Evolutionary conservation across 352 stramenopile genomes (phyloP).

Genomic region (Blastocystis sp.): DNA sequence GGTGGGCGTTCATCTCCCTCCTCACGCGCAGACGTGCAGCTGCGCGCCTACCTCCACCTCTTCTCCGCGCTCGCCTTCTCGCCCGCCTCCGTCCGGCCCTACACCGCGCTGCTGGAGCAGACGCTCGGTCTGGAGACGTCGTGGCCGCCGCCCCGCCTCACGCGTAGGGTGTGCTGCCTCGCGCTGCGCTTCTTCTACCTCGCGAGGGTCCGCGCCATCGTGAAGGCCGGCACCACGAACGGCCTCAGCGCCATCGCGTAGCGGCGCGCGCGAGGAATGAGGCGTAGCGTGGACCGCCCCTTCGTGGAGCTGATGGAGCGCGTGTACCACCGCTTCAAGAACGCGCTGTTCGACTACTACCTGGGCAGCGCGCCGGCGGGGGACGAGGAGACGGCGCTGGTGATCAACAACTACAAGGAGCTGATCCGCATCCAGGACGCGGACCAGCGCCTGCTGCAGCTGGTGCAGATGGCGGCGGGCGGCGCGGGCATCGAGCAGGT

Average conservation of each 20-base stretch:
- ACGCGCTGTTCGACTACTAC: constrained; percentile 43
- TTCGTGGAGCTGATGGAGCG: constrained; percentile 2
- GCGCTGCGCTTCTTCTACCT: constrained; percentile 57
- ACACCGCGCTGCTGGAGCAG: constrained; percentile 13
- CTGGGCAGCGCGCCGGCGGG: neutral
- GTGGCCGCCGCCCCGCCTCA: neutral
- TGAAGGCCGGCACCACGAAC: neutral
- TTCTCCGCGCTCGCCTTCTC: neutral
- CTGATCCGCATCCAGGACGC: constrained; percentile 56
- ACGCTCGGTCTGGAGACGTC: constrained; percentile 41
- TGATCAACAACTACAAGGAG: constrained; percentile 65
- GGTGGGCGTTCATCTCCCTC: neutral
- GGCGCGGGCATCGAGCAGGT: constrained; percentile 42
- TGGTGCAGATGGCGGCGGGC: neutral
- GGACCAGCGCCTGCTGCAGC: constrained; percentile 42
- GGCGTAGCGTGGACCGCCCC: neutral
- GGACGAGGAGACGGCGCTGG: constrained; percentile 31
- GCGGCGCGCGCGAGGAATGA: neutral
- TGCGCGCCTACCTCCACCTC: constrained; percentile 28
- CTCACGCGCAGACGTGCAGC: constrained; percentile 26
- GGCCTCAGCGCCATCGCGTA: constrained; percentile 14
- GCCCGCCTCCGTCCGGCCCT: neutral
- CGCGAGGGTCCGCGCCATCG: constrained; percentile 3
- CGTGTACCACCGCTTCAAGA: constrained; percentile 37
- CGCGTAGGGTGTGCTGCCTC: constrained; percentile 35